Evolutionary conservation across 1,139 yeast genomes (phyloP), one percentile per base, ranked within the genome.

Genomic region (Pichia inconspicua): DNA sequence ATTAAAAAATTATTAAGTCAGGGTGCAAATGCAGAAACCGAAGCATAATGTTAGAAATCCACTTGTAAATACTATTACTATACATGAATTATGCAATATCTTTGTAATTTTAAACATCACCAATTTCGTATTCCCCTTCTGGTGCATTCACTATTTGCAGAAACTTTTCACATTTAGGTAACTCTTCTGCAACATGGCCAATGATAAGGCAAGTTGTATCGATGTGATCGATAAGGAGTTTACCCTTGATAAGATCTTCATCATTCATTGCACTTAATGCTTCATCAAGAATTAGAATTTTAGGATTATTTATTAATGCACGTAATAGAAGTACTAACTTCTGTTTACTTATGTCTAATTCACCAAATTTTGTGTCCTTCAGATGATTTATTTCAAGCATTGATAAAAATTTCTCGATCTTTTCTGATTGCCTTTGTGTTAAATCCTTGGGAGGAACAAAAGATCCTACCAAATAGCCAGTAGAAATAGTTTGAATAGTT

Each of bases 211-310:
- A 80, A 2, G 90, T 84, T 4, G 77, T 73, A 12, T 56, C 51
- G 72, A 84, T 78, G 25, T 72, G 65, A 41, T 78, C 74, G 15
- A 89, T 69, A n/a, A 83, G 61, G 15, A 71, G 69, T 59, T 86
- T 89, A 55, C 96, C 89, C 52, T 71, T 71, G 25, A 71, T 69
- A 64, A 89, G 75, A 39, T 82, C 72, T 31, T 68, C 75, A 50
- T 80, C 83, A 45, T 84, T 88, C 94, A 90, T 87, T 31, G 92
- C 94, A 15, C 96, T 85, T 54, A 92, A 81, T 0, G 97, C 96
- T 67, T 92, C 98, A 63, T 92, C 98, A 3, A 92, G 70, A 47
- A 92, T 84, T 44, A 92, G 69, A 3, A 92, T 67, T 44, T 77
- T 76, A 0, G 98, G 98, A 53, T 77, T 70, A 63, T 85, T 87